A percentile compares a stretch with the other conserved stretches of the same genome.
Evolutionary conservation across 1,284 basidiomycete genomes (phyloP).

Genomic region (Hymenochaete sp.): DNA sequence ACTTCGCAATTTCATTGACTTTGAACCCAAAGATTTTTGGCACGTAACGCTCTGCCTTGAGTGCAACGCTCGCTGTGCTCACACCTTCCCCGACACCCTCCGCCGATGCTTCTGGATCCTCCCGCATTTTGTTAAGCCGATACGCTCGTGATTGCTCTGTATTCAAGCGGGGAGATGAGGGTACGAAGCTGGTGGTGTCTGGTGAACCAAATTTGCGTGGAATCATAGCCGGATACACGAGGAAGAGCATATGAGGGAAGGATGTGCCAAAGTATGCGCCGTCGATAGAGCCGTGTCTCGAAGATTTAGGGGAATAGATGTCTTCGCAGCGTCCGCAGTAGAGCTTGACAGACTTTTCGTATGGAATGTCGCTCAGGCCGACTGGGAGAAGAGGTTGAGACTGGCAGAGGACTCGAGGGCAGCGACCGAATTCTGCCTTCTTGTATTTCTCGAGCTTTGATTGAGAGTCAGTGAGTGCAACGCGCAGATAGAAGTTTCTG

Average conservation of each 20-base stretch:
- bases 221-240: constrained; percentile 88
- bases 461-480: constrained; percentile 12
- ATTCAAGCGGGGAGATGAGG: constrained; percentile 20
- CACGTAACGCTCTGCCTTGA: constrained; percentile 84
- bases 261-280: constrained; percentile 96
- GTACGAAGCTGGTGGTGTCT: constrained; percentile 29
- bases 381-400: constrained; percentile 91
- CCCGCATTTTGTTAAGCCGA: constrained; percentile 39
- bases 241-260: constrained; percentile 91
- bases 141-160: constrained; percentile 31
- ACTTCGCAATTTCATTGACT: constrained; percentile 84
- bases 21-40: constrained; percentile 94
- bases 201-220: constrained; percentile 71
- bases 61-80: constrained; percentile 69
- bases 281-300: constrained; percentile 90
- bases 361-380: constrained; percentile 87
- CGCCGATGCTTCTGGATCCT: constrained; percentile 37
- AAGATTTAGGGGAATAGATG: constrained; percentile 91
- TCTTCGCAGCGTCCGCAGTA: constrained; percentile 96
- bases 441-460: constrained; percentile 91
- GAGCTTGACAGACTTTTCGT: constrained; percentile 94
- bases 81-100: constrained; percentile 54
- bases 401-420: constrained; percentile 89
- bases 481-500: constrained; percentile 3
- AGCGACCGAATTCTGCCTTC: constrained; percentile 91